Evolutionary conservation across 2,329 filamentous ascomycete species (phyloP), one percentile per base, ranked within the genome.

Genomic region (Sporothrix pseudoabietina): DNA sequence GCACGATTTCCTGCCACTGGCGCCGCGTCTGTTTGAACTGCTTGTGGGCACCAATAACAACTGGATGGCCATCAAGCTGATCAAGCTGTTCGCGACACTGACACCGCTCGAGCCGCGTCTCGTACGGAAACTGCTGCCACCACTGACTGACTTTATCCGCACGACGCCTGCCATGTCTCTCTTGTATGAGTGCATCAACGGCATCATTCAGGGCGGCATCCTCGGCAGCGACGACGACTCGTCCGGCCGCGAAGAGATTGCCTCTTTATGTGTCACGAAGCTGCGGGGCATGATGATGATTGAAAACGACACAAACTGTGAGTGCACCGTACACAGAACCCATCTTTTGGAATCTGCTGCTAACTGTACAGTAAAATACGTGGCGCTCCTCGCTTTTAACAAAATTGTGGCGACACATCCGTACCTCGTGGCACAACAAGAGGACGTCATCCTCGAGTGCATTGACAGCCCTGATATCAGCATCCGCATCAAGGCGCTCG

Each of bases 1-100:
- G 4, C 91, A 95, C 77, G 96, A 99, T 81, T 98, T 98, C 78
- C 85, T 99, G 41, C 93, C 96, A 16, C 85, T 99, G 41, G 96
- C 96, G 0, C 96, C 96, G 9, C 88, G 96, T 74, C 83, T 99
- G 35, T 99, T 98, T 78, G 94, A 98, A 79, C 86, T 99, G 22
- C 85, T 99, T 35, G 94, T 98, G 14, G 92, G 97, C 75, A 91
- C 94, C 72, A 92, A 92, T 52, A 98, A 99, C 82, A 99, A 99
- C 82, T 99, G 96, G 96, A 98, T 99, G 95, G 94, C 94, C 74
- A 99, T 99, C 80, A 99, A 99, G 81, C 89, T 99, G 75, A 98
- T 99, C 81, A 99, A 99, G 83, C 87, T 99, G 92, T 99, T 99
- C 86, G 95, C 96, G 59, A 97, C 94, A 1, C 84, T 99, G 75